A percentile compares a stretch with the other conserved stretches of the same genome.
Evolutionary conservation across 306 rosid genomes (phyloP).

Genomic region (Inga oerstediana): DNA sequence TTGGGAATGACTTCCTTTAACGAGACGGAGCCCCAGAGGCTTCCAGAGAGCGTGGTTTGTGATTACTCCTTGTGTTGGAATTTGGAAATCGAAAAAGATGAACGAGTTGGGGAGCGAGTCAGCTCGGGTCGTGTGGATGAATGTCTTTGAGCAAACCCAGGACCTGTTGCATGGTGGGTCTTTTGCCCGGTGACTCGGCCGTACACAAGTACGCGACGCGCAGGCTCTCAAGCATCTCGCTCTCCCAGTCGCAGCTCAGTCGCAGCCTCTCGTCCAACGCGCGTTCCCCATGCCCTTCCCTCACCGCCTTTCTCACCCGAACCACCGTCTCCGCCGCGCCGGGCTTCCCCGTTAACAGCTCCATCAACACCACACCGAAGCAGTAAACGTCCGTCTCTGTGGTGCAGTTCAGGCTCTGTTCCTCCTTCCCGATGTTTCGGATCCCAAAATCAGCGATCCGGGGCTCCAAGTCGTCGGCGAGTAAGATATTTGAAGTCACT

Average conservation of each 20-base stretch:
- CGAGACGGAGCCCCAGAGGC: not conserved
- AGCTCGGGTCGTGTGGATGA: constrained; percentile 47
- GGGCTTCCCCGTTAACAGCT: constrained; percentile 73
- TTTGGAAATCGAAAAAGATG: not conserved
- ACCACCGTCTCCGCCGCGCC: constrained; percentile 92
- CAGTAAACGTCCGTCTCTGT: constrained; percentile 86
- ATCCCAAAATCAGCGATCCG: constrained; percentile 83
- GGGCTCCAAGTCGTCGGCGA: constrained; percentile 76
- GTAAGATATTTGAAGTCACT: constrained; percentile 67
- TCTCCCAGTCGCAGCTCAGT: constrained; percentile 49
- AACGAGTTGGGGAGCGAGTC: not conserved
- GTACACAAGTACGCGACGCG: constrained; percentile 93
- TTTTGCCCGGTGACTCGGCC: constrained; percentile 81
- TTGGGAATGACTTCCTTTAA: not conserved
- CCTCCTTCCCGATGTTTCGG: constrained; percentile 35
- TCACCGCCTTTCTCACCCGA: constrained; percentile 75
- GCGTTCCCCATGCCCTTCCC: constrained; percentile 60
- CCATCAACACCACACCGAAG: constrained; percentile 92
- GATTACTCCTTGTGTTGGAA: not conserved
- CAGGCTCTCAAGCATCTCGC: constrained; percentile 81
- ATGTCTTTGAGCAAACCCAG: constrained; percentile 84
- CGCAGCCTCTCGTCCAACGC: constrained; percentile 63
- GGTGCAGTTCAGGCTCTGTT: constrained; percentile 25
- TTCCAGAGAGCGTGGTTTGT: not conserved
- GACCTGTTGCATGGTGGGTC: constrained; percentile 91